Evolutionary conservation across 1,284 basidiomycete species (phyloP), one percentile per base, ranked within the genome.

Genomic region (Ustilago nuda): DNA sequence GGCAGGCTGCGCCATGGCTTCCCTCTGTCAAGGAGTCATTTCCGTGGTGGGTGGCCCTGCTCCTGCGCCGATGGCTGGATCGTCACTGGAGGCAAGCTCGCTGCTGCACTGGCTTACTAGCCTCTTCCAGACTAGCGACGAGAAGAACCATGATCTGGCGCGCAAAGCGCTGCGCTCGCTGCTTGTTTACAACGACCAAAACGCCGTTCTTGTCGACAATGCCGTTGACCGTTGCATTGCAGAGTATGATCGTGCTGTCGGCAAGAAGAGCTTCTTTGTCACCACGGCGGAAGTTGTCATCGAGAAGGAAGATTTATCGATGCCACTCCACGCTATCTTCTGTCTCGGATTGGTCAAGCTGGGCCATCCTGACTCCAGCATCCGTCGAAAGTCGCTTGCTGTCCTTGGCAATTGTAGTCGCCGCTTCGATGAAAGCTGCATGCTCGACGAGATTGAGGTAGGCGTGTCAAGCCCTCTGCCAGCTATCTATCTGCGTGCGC

Each of bases 331-430:
- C 35, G 93, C 96, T 82, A 88, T 91, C 11, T 89, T 91, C n/a
- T 95, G 92, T 79, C 88, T 96, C 5, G 92, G 92, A 0, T 87
- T 97, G 11, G 91, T 93, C 23, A 96, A 96, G 84, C 89, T 98
- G 3, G 92, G 93, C 39, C 93, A 96, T 84, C 90, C 91, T 2
- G 89, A 90, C 36, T 81, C 89, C 2, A 88, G 89, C 35, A 90
- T 92, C 50, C 91, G 95, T 7, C 89, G 90, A n/a, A 90, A 90
- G 54, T 92, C 95, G 0, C 92, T 95, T 84, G 89, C 91, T 67
- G 90, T 94, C 68, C 88, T 95, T n/a, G 91, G 93, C 51, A 91
- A 93, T 71, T 89, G 90, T 33, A 85, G 84, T 13, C 77, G 81
- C 17, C 69, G 74, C 36, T 72, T 79, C 30, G 62, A 72, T 45